Percentiles rank a stretch among this genome's conserved stretches.
These are phyloP conservation scores for Gossypium schwendimanii DNA, from an alignment of 441 rosid genomes.

Conservation along the genomic window DNA sequence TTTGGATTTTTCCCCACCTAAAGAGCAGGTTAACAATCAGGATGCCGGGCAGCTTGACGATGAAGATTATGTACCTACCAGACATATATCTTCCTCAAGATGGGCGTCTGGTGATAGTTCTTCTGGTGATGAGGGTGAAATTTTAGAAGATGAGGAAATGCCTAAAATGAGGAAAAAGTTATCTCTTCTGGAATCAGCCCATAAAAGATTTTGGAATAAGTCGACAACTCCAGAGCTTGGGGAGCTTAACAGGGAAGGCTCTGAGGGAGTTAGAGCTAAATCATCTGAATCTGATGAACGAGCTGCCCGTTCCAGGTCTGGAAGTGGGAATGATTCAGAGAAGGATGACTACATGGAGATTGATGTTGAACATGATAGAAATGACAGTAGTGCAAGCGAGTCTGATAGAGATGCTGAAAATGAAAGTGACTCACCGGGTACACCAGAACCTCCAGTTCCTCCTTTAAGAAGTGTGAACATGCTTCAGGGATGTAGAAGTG, in stretches of 20 bases:
- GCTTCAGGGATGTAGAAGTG: slow-evolving; percentile 98
- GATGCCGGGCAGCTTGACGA: slow-evolving; percentile 47
- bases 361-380: slow-evolving; percentile 34
- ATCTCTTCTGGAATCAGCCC: slow-evolving; percentile 31
- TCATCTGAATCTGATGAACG: slow-evolving; percentile 63
- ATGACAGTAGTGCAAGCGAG: slow-evolving; percentile 27
- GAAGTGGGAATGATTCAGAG: slow-evolving; percentile 51
- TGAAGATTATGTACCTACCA: slow-evolving; percentile 66
- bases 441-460: slow-evolving; percentile 52
- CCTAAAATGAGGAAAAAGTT: slow-evolving; percentile 60
- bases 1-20: slow-evolving; percentile 30
- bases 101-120: slow-evolving; percentile 90
- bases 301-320: slow-evolving; percentile 34
- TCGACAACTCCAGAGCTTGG: slow-evolving; percentile 59
- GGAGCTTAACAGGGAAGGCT: slow-evolving; percentile 48
- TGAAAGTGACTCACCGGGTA: slow-evolving; percentile 38
- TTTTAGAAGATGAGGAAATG: slow-evolving; percentile 55
- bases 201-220: slow-evolving; percentile 32
- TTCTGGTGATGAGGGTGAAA: slow-evolving; percentile 85
- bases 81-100: slow-evolving; percentile 86
- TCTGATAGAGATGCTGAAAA: slow-evolving; percentile 47
- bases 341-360: slow-evolving; percentile 70
- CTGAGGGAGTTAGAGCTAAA: slow-evolving; percentile 45
- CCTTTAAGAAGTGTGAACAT: slow-evolving; percentile 81
- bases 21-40: slow-evolving; percentile 36